phyloP scores from a whole-genome alignment of 139 green algal species.

The Volvox africanus region DNA sequence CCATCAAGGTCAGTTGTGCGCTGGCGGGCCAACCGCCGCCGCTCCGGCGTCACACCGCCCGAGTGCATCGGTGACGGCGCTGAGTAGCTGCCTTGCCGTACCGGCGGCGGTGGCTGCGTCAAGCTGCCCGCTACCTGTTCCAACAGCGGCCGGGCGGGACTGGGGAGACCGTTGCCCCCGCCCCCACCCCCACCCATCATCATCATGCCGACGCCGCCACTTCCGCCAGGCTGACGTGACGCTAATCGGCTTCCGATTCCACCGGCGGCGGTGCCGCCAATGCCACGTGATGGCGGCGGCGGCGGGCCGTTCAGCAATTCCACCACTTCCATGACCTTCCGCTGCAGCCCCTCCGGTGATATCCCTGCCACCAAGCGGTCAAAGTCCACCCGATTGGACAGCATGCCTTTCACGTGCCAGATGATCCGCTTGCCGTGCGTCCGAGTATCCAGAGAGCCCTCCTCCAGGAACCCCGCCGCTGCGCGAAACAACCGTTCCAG shows the following conservation, averaged over 20 bases:
- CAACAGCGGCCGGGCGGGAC: not conserved
- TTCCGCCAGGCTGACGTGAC: not conserved
- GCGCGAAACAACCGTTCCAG: constrained; percentile 67
- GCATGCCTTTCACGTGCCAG: constrained; percentile 61
- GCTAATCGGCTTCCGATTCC: not conserved
- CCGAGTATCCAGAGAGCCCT: constrained; percentile 76
- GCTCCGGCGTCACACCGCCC: constrained; percentile 15
- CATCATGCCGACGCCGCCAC: not conserved
- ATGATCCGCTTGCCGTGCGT: constrained; percentile 86
- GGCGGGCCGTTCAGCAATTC: constrained; percentile 65
- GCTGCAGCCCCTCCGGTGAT: constrained; percentile 47
- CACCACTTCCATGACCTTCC: constrained; percentile 64
- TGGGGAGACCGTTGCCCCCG: not conserved
- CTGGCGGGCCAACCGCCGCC: constrained; percentile 26
- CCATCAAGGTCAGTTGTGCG: constrained; percentile 23
- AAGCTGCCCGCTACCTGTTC: constrained; percentile 28
- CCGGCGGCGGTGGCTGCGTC: constrained; percentile 35
- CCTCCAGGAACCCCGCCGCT: constrained; percentile 75
- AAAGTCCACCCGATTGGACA: constrained; percentile 53
- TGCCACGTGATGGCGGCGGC: constrained; percentile 42
- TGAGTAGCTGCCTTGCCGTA: constrained; percentile 36
- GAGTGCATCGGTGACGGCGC: constrained; percentile 14
- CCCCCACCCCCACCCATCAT: not conserved
- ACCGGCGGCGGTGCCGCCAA: not conserved
- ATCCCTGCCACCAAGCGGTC: constrained; percentile 57